Evolutionary conservation across 768 basidiomycete genomes (phyloP).

Genomic region (Mycena maculata): DNA sequence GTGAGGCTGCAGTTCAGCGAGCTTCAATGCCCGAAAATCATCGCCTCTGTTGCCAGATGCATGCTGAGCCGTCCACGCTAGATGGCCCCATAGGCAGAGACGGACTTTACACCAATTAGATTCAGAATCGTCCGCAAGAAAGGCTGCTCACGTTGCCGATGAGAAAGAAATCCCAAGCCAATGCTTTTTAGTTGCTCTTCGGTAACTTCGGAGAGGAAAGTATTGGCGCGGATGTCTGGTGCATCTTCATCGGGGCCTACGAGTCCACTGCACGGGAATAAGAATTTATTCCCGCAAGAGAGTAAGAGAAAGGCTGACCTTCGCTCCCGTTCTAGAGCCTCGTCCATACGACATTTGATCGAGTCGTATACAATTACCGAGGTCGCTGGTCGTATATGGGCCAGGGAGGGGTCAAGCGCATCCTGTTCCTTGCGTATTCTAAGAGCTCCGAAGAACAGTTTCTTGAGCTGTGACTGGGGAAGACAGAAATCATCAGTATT

Average conservation of each 20-base stretch:
- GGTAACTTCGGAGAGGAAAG: constrained; percentile 3
- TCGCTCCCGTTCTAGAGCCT: constrained; percentile 24
- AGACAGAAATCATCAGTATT: too few species aligned
- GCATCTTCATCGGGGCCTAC: constrained; percentile 15
- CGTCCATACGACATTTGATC: constrained; percentile 36
- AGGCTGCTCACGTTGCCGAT: constrained; percentile 40
- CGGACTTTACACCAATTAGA: constrained; percentile 36
- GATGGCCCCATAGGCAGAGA: constrained; percentile 41
- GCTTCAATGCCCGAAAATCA: constrained; percentile 41
- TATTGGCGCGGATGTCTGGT: constrained; percentile 32
- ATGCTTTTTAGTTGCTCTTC: constrained; percentile 40
- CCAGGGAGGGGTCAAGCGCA: constrained; percentile 23
- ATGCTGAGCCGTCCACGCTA: constrained; percentile 43
- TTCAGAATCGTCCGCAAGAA: too few species aligned
- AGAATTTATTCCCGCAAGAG: too few species aligned
- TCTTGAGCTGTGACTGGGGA: constrained; percentile 33
- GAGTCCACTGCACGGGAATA: background rate
- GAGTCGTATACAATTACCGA: constrained; percentile 36
- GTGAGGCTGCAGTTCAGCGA: constrained; percentile 44
- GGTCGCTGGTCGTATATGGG: constrained; percentile 22
- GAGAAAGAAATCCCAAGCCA: constrained; percentile 40
- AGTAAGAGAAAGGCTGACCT: background rate
- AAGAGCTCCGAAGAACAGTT: constrained; percentile 33
- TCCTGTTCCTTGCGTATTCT: constrained; percentile 37
- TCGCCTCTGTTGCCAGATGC: constrained; percentile 47